Evolutionary conservation across 2,329 filamentous ascomycete species (phyloP), one percentile per base, ranked within the genome.

Genomic region (Pyrenochaeta sp.): DNA sequence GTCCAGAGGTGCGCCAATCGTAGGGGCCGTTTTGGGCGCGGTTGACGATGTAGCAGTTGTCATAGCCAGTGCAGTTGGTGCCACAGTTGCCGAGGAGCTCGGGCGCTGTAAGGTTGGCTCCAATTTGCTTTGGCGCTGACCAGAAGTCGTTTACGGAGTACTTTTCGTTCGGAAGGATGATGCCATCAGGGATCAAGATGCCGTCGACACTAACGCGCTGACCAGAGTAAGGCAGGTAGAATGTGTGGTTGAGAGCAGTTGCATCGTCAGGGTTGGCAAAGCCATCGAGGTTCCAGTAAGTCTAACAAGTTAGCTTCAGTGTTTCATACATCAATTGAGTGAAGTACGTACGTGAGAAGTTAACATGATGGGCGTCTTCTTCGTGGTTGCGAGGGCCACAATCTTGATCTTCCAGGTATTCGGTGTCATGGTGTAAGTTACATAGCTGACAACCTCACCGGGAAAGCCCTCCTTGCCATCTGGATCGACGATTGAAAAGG

Each of bases 211-310:
- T 90, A 19, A 92, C 81, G 58, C 90, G 84, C 77, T 89, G 86
- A 37, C 89, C 89, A 50, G 87, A 88, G 79, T 91, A 91, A 3
- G 91, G 91, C 73, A 93, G 73, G 74, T 88, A 83, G 45, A 93
- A 82, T 13, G 88, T 90, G 80, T 93, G 89, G 79, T 93, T 91
- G 52, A 91, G 82, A 13, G 85, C 84, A 1, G 80, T 82, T 56
- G 82, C 81, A 2, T 89, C 91, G 73, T 90, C 83, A 56, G 89
- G 86, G 79, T 93, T 92, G 69, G 89, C 84, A 69, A 91, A 94
- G 34, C 88, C 91, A 70, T 93, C 91, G 44, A 94, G 82, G 75
- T 93, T 93, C 91, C 91, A 94, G 83, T 94, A 94, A 7, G 86
- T 86, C 81, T 91, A 83, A 0, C 7, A 4, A 10, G 42, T 63